These are phyloP conservation scores for Aureobasidium subglaciale DNA, from an alignment of 2,329 filamentous ascomycete genomes.

Conservation along the genomic window DNA sequence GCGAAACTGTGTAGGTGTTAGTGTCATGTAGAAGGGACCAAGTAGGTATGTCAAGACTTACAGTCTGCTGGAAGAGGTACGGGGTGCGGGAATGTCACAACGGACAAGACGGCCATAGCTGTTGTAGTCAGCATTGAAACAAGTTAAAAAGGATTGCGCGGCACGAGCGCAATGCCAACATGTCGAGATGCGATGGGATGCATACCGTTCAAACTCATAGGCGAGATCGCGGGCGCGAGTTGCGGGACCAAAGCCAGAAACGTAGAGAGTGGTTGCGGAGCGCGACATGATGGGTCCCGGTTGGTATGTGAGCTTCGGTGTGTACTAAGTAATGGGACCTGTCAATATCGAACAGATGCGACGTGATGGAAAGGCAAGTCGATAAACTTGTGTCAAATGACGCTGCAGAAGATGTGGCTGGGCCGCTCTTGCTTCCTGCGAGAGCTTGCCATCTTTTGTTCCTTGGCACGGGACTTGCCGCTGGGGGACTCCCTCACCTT, in stretches of 20 bases:
- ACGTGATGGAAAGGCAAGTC: neutral
- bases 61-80: conserved; percentile 90
- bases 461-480: conserved; percentile 8
- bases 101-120: conserved; percentile 97
- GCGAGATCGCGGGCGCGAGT: conserved; percentile 97
- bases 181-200: conserved; percentile 36
- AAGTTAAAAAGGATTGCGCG: neutral
- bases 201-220: conserved; percentile 99
- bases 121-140: conserved; percentile 21
- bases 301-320: neutral
- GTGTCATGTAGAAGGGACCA: neutral
- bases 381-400: conserved; percentile 11
- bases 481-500: neutral
- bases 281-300: conserved; percentile 62
- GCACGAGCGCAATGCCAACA: neutral
- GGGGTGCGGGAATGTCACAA: conserved; percentile 94
- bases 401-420: conserved; percentile 9
- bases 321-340: neutral
- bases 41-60: conserved; percentile 48
- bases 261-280: conserved; percentile 84
- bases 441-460: neutral
- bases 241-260: conserved; percentile 98
- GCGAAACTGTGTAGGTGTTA: conserved; percentile 60
- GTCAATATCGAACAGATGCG: conserved; percentile 8
- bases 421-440: neutral